Evolutionary conservation across 306 rosid genomes (phyloP), one percentile per base, ranked within the genome.

Genomic region (Prinsepia uniflora): DNA sequence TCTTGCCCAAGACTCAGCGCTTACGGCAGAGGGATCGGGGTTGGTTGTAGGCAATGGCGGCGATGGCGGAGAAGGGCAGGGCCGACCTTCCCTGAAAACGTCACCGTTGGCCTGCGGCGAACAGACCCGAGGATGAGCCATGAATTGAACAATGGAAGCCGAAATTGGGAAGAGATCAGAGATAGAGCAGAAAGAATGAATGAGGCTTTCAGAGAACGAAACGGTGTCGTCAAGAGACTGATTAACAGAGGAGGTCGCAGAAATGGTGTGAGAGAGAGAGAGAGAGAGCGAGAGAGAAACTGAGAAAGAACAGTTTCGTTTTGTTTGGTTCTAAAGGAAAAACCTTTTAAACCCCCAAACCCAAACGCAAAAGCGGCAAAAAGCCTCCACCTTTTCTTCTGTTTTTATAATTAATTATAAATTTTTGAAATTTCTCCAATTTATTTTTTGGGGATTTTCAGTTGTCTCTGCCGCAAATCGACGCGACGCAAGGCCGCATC

Each of bases 1-100:
- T 47, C n/a, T 54, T 5, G 57, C 72, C 85, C 76, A 84, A 75
- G 58, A n/a, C 14, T 81, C 84, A 1, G 40, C 44, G 63, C 69
- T 52, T 6, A 72, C 67, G 45, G 45, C 58, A 39, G 18, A 53
- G 8, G 68, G 68, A 63, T 69, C 76, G 10, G 74, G 70, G 17
- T 36, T 66, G 42, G 77, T 36, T 12, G 63, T 44, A 55, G 77
- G 84, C 61, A 71, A 70, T 44, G 76, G 54, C 59, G 70, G 34
- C 24, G 65, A 66, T 0, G 80, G 6, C 54, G 67, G 71, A 13
- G 53, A 40, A 36, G 63, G 46, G 47, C n/a, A 60, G 19, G 59
- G 46, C 5, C 67, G 56, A 58, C 46, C 58, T 55, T 68, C 55
- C 3, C 54, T 18, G 6, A 8, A 72, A 8, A 65, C 68, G 46